These are phyloP conservation scores for Chrysanthemum seticuspe DNA, from an alignment of 129 eudicot genomes.

Conservation along the genomic window DNA sequence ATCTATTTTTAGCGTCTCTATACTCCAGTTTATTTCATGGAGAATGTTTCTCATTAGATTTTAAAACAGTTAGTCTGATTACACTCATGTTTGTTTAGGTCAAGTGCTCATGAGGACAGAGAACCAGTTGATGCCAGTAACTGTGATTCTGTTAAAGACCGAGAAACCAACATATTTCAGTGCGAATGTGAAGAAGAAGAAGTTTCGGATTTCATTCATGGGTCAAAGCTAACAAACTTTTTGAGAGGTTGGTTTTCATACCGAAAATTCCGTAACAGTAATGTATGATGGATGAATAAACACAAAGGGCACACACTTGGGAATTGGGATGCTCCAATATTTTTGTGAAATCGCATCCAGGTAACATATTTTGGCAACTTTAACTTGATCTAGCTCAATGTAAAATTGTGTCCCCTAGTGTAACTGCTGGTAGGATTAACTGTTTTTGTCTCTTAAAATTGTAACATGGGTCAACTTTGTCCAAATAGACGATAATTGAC, in stretches of 20 bases:
- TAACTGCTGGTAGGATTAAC: neutral
- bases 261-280: constrained; percentile 29
- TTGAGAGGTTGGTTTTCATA: constrained; percentile 41
- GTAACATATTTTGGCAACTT: constrained; percentile 10
- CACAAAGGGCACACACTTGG: neutral
- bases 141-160: constrained; percentile 19
- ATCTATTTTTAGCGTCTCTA: neutral
- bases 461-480: neutral
- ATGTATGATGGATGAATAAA: constrained; percentile 16
- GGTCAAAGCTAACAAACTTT: constrained; percentile 32
- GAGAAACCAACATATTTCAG: constrained; percentile 19
- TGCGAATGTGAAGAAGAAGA: constrained; percentile 27
- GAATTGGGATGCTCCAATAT: neutral
- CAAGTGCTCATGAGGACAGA: constrained; percentile 24
- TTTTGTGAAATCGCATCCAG: constrained; percentile 11
- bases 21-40: neutral
- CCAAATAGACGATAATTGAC: neutral
- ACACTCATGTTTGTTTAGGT: constrained; percentile 20
- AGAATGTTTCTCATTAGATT: no score
- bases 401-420: constrained; percentile 1
- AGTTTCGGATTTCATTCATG: constrained; percentile 18
- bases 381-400: constrained; percentile 14
- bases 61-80: neutral
- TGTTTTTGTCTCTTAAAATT: neutral
- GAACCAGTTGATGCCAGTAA: constrained; percentile 4